phyloP scores from a whole-genome alignment of 169 alveolate genomes.

The Eimeria maxima region DNA sequence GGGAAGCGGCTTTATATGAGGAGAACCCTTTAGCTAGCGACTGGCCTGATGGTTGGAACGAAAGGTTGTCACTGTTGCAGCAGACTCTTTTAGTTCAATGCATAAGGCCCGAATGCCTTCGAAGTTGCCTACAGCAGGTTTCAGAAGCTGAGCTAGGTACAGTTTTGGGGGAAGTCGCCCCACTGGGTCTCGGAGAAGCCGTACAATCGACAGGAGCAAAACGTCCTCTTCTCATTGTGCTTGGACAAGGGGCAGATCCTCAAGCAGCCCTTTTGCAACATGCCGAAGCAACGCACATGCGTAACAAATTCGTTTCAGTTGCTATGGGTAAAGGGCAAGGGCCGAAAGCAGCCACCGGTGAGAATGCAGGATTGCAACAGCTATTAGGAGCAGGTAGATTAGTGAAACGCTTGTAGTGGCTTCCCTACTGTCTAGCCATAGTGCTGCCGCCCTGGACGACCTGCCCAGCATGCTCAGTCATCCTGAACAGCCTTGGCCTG shows the following conservation, averaged over 20 bases:
- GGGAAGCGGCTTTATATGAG: constrained; percentile 90
- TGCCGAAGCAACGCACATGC: constrained; percentile 88
- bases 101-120: constrained; percentile 94
- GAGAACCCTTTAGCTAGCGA: constrained; percentile 87
- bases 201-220: constrained; percentile 91
- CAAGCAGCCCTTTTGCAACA: constrained; percentile 91
- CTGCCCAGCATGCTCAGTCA: not conserved
- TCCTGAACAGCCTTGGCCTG: not conserved
- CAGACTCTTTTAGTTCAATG: constrained; percentile 93
- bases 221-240: constrained; percentile 94
- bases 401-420: not conserved
- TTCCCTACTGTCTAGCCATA: not conserved
- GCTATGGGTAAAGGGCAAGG: constrained; percentile 89
- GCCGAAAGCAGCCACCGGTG: constrained; percentile 85
- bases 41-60: constrained; percentile 91
- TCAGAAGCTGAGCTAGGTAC: constrained; percentile 91
- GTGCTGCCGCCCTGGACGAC: not conserved
- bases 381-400: not conserved
- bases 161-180: constrained; percentile 89
- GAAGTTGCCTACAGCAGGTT: constrained; percentile 90
- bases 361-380: not conserved
- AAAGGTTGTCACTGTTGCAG: constrained; percentile 89
- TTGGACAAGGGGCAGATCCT: constrained; percentile 97
- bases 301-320: constrained; percentile 84
- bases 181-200: constrained; percentile 92